Percentiles rank a stretch among this genome's conserved stretches.
Evolutionary conservation across 148 eudicot species (phyloP).

Genomic region (Limonium bicolor): DNA sequence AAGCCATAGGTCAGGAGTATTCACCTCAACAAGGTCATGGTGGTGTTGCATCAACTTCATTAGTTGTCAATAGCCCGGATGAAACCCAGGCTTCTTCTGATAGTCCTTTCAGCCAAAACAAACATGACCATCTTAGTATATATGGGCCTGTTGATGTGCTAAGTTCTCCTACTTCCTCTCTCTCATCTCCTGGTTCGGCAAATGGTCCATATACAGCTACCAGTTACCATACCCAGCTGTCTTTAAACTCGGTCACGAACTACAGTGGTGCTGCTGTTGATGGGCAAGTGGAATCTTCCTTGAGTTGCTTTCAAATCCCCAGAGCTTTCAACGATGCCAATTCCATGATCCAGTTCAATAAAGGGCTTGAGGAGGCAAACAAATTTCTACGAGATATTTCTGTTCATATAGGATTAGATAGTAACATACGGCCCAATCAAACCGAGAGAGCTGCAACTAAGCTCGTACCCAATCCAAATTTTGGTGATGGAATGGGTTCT

Average conservation of each 20-base stretch:
- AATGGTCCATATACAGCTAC: constrained; percentile 9
- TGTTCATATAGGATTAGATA: constrained; percentile 10
- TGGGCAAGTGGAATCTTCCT: constrained; percentile 24
- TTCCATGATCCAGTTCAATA: constrained; percentile 39
- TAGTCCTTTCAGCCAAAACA: constrained; percentile 1
- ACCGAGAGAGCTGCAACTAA: too few species aligned
- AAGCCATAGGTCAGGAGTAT: constrained; percentile 37
- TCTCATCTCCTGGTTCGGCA: constrained; percentile 16
- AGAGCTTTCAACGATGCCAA: constrained; percentile 39
- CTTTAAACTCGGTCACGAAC: constrained; percentile 17
- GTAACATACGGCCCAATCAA: constrained; percentile 1
- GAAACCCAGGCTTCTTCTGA: neutral
- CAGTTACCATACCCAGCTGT: constrained; percentile 15
- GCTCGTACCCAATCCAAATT: constrained; percentile 5
- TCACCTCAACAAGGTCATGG: constrained; percentile 13
- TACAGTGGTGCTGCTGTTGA: constrained; percentile 14
- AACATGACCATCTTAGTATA: constrained; percentile 1
- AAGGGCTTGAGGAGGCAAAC: constrained; percentile 50
- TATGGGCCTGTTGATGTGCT: constrained; percentile 7
- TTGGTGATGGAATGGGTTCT: neutral
- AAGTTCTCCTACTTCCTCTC: constrained; percentile 16
- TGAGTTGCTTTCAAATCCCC: constrained; percentile 29
- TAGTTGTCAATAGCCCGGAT: constrained; percentile 5
- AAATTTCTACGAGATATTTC: constrained; percentile 35
- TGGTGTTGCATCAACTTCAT: neutral